phyloP scores from a whole-genome alignment of 352 stramenopile species.

The Pythium vanterpoolii region DNA sequence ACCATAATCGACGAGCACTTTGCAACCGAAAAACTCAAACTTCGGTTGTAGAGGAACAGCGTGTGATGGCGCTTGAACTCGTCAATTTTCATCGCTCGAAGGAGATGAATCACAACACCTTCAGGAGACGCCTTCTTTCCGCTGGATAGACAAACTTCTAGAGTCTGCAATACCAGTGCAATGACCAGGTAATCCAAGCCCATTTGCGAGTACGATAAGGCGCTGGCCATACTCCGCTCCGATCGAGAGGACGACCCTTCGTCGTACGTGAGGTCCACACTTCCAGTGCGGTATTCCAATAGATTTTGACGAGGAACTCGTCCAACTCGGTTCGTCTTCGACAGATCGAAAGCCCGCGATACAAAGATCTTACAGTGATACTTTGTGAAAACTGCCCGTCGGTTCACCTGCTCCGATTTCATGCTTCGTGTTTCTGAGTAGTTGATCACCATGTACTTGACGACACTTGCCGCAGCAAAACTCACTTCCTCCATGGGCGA shows the following conservation, averaged over 20 bases:
- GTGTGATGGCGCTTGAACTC: constrained; percentile 85
- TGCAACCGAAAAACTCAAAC: constrained; percentile 78
- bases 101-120: constrained; percentile 61
- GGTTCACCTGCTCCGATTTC: constrained; percentile 83
- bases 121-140: constrained; percentile 84
- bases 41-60: constrained; percentile 84
- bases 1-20: constrained; percentile 87
- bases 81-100: constrained; percentile 82
- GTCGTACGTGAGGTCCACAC: constrained; percentile 17
- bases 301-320: constrained; percentile 29
- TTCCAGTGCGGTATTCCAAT: constrained; percentile 23
- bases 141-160: constrained; percentile 83
- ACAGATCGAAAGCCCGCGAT: constrained; percentile 74
- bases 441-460: constrained; percentile 90
- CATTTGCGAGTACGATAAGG: constrained; percentile 74
- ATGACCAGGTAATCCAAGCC: constrained; percentile 82
- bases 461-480: constrained; percentile 74
- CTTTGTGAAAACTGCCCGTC: constrained; percentile 80
- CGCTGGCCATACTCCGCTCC: constrained; percentile 75
- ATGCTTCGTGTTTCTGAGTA: constrained; percentile 86
- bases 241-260: constrained; percentile 40
- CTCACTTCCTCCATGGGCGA: constrained; percentile 84
- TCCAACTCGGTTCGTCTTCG: constrained; percentile 70
- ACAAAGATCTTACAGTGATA: constrained; percentile 83
- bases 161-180: constrained; percentile 67